phyloP scores from a whole-genome alignment of 768 basidiomycete genomes.

The Hemileccinum impolitum region DNA sequence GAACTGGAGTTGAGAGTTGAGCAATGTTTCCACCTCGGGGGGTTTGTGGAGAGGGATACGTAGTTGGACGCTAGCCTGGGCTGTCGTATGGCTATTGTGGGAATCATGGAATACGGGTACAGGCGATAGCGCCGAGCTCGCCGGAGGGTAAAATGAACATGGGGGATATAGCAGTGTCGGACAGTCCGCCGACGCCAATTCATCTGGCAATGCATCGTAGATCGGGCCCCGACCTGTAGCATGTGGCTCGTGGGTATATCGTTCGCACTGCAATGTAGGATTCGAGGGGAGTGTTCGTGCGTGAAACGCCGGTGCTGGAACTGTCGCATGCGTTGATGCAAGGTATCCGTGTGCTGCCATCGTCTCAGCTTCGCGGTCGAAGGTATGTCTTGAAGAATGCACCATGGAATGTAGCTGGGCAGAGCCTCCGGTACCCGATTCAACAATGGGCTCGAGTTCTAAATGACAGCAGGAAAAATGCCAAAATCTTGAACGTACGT shows the following conservation, averaged over 20 bases:
- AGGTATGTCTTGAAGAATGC: neutral
- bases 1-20: constrained; percentile 37
- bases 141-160: neutral
- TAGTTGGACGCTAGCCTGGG: neutral
- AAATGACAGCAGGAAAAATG: constrained; percentile 19
- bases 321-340: neutral
- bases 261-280: neutral
- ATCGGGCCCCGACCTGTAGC: neutral
- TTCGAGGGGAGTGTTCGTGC: neutral
- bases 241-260: neutral
- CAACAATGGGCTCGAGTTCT: constrained; percentile 16
- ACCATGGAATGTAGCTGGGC: neutral
- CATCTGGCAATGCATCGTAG: neutral
- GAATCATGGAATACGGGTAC: neutral
- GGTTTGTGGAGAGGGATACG: constrained; percentile 33
- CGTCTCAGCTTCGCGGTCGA: neutral
- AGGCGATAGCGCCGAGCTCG: neutral
- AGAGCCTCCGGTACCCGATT: neutral
- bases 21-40: constrained; percentile 39
- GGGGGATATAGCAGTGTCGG: neutral
- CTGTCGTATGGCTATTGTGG: neutral
- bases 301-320: neutral
- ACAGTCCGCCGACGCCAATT: neutral
- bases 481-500: constrained; percentile 18
- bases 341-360: constrained; percentile 7